These are phyloP conservation scores for Fagopyrum homotropicum DNA, from an alignment of 148 eudicot species.

Conservation along the genomic window DNA sequence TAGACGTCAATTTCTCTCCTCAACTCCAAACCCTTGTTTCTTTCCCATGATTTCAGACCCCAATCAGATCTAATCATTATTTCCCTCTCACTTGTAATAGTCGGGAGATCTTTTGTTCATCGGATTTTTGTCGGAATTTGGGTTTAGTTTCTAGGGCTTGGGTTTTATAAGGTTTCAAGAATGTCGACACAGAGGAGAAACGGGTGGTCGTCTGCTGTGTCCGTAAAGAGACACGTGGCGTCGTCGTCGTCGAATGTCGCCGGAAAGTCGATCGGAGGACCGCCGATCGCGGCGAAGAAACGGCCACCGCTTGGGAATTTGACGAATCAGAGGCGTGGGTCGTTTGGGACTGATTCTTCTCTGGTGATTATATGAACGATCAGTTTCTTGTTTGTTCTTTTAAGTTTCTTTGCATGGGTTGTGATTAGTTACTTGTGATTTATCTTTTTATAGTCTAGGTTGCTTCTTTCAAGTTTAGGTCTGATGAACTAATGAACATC, in stretches of 20 bases:
- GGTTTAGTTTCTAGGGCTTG: not conserved
- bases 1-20: too few relatives aligned
- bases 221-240: conserved; percentile 40
- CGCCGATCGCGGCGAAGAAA: conserved; percentile 38
- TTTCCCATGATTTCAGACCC: not conserved
- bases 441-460: not conserved
- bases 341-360: conserved; percentile 23
- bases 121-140: not conserved
- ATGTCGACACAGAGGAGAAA: conserved; percentile 26
- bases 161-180: not conserved
- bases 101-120: not conserved
- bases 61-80: not conserved
- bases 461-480: not conserved
- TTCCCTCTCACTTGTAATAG: not conserved
- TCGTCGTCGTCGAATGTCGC: conserved; percentile 32
- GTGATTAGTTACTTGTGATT: not conserved
- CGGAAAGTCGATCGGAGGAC: conserved; percentile 19
- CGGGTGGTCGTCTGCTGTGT: conserved; percentile 17
- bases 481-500: not conserved
- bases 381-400: too few relatives aligned
- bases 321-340: conserved; percentile 38
- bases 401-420: too few relatives aligned
- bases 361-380: conserved; percentile 20
- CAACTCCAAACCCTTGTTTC: not conserved
- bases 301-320: conserved; percentile 55